Evolutionary conservation across 208 protist genomes (phyloP), one percentile per base, ranked within the genome.

Genomic region (Endotrypanum monterogeii): DNA sequence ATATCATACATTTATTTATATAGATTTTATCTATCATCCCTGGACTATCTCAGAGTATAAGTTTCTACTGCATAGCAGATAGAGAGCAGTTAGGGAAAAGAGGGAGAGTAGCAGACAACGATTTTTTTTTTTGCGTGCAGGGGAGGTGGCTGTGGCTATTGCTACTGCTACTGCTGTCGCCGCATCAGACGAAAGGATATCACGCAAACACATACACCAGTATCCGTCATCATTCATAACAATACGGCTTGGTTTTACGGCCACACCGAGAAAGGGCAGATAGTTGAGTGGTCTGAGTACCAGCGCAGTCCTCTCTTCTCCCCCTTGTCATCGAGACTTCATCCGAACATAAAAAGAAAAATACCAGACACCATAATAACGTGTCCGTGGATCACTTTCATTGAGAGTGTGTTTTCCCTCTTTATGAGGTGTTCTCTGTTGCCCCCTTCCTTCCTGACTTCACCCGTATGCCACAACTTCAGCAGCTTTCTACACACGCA

Each of bases 401-500:
- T n/a, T n/a, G n/a, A n/a, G n/a, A n/a, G n/a, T n/a, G n/a, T n/a
- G n/a, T n/a, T n/a, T n/a, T n/a, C n/a, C n/a, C n/a, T n/a, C n/a
- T n/a, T n/a, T n/a, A n/a, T n/a, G n/a, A n/a, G n/a, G n/a, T n/a
- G n/a, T n/a, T n/a, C n/a, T n/a, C n/a, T n/a, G n/a, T n/a, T n/a
- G n/a, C 57, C 57, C 32, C 12, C 28, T 16, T 23, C 37, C 32
- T 16, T 23, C 57, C 20, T 23, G 14, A 41, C 25, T 23, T 30
- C 69, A 65, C 9, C 3, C 18, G 12, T 35, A 77, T 77, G 73
- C 73, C 73, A 32, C 73, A 71, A 46, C 65, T 77, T 25, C 73
- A 77, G 56, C 65, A 77, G 25, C 55, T 63, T 41, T 67, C 73
- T 8, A 51, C 61, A 6, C 65, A 68, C 23, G 65, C 55, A 18